phyloP scores from a whole-genome alignment of 306 rosid genomes.

The Quillaja saponaria region DNA sequence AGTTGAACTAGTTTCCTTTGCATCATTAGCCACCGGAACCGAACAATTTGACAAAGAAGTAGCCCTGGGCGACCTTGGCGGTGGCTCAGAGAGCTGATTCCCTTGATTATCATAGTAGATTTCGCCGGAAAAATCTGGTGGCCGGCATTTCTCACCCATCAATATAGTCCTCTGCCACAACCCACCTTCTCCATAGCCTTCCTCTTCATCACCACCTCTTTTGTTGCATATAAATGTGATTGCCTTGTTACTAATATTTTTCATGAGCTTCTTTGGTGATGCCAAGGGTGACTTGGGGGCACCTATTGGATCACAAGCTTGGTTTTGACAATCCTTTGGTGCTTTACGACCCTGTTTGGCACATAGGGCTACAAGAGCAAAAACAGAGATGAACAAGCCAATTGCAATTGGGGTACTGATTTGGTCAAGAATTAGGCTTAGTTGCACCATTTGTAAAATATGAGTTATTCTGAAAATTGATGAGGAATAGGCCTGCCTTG shows the following conservation, averaged over 20 bases:
- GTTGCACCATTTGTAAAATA: slow-evolving; percentile 23
- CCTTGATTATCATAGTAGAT: slow-evolving; percentile 44
- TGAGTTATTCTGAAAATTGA: too few relatives aligned
- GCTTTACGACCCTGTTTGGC: slow-evolving; percentile 15
- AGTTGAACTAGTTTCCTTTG: neutral
- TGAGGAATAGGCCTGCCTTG: too few relatives aligned
- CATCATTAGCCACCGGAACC: neutral
- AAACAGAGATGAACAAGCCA: slow-evolving; percentile 19
- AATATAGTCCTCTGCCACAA: slow-evolving; percentile 49
- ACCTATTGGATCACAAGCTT: neutral
- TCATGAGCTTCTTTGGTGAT: slow-evolving; percentile 18
- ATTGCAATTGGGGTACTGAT: slow-evolving; percentile 4
- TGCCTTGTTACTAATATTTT: slow-evolving; percentile 26
- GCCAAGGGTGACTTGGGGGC: neutral
- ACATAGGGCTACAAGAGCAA: slow-evolving; percentile 26
- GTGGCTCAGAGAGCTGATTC: slow-evolving; percentile 36
- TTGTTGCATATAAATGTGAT: slow-evolving; percentile 7
- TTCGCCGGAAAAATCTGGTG: slow-evolving; percentile 44
- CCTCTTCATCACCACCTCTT: slow-evolving; percentile 14
- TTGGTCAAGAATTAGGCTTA: neutral
- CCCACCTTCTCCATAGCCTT: slow-evolving; percentile 28
- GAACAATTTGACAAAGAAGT: slow-evolving; percentile 1
- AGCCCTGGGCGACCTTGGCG: slow-evolving; percentile 42
- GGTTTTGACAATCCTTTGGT: neutral
- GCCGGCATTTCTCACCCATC: slow-evolving; percentile 55